Conservation (phyloP, 2,329 filamentous ascomycete species). For the Neonectria neomacrospora region DNA sequence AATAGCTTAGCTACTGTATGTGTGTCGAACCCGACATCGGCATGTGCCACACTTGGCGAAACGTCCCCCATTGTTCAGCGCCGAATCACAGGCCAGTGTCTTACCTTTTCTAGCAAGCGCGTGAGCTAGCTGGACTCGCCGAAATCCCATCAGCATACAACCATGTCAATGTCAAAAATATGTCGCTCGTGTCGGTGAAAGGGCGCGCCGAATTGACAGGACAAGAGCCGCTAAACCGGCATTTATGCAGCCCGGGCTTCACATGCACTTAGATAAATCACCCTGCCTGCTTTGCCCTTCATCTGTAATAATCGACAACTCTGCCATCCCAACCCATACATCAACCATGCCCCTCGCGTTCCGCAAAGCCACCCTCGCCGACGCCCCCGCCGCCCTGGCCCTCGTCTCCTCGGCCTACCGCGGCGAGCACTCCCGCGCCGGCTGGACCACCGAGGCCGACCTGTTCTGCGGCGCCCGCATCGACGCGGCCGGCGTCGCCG, state of each 20-base stretch:
- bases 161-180: slow-evolving; percentile 15
- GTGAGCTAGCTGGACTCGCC: neutral
- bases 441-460: slow-evolving; percentile 61
- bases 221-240: neutral
- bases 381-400: slow-evolving; percentile 48
- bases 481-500: slow-evolving; percentile 48
- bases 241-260: no score
- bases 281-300: no score
- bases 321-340: neutral
- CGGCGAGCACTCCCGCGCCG: slow-evolving; percentile 52
- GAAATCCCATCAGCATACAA: neutral
- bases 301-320: neutral
- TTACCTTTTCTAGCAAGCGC: neutral
- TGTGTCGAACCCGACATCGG: no score
- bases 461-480: slow-evolving; percentile 58
- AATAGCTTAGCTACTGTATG: no score
- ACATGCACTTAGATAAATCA: no score
- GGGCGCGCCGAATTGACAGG: slow-evolving; percentile 4
- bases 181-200: slow-evolving; percentile 6
- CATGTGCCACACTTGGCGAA: no score
- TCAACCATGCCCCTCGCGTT: slow-evolving; percentile 43
- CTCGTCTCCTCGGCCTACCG: slow-evolving; percentile 59
- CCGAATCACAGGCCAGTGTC: neutral
- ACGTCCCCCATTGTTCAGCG: no score
- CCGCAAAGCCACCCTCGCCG: slow-evolving; percentile 50